Conservation (phyloP, 768 basidiomycete genomes). For the Auricularia auricula-judae region DNA sequence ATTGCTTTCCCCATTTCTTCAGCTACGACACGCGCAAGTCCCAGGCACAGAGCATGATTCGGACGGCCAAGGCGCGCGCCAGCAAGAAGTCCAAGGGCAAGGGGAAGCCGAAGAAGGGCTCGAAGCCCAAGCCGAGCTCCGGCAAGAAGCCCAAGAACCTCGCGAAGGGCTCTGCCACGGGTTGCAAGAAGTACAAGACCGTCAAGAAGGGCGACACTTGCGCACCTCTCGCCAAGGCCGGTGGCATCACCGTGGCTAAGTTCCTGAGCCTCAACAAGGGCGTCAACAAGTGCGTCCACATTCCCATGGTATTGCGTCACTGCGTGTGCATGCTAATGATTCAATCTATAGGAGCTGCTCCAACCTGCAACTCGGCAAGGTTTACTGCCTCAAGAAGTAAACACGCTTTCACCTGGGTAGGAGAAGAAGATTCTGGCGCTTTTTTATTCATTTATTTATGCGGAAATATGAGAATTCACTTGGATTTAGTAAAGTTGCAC, state of each 20-base stretch:
- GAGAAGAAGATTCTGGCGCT: no score
- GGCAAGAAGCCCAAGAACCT: neutral
- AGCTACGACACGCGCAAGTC: neutral
- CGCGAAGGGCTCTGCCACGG: neutral
- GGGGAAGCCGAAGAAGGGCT: neutral
- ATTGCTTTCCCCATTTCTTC: no score
- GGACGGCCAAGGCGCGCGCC: neutral
- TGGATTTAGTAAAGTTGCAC: no score
- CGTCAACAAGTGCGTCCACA: neutral
- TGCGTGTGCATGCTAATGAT: neutral
- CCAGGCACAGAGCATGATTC: neutral
- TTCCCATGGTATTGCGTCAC: no score
- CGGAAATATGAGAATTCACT: no score
- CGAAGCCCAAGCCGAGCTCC: neutral
- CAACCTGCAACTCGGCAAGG: neutral
- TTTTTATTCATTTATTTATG: no score
- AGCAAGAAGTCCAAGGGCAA: neutral
- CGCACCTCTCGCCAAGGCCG: neutral
- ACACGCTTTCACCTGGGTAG: neutral
- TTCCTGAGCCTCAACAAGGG: neutral
- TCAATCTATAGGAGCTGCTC: neutral
- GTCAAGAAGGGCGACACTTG: slow-evolving; percentile 1
- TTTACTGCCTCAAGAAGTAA: neutral
- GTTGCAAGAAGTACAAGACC: neutral
- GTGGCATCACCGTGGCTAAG: neutral